Percentiles rank a stretch among this genome's conserved stretches.
These are phyloP conservation scores for Botryotinia calthae DNA, from an alignment of 2,329 filamentous ascomycete genomes.

Conservation along the genomic window DNA sequence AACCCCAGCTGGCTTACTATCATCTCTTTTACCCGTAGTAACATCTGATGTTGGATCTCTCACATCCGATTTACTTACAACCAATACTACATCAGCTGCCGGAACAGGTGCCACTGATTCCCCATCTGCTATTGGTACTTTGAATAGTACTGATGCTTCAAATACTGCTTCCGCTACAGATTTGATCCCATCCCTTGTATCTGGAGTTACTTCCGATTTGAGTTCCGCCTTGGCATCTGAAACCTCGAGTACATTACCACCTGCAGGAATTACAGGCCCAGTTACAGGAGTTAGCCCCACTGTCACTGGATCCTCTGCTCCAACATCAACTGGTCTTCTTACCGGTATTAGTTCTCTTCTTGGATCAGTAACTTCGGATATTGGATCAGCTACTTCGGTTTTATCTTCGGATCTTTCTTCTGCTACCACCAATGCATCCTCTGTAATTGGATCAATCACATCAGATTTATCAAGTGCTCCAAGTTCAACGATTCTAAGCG, in stretches of 20 bases:
- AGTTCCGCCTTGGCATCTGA: background rate
- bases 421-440: background rate
- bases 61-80: slow-evolving; percentile 14
- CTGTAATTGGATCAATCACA: background rate
- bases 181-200: background rate
- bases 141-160: background rate
- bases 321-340: background rate
- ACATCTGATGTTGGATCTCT: background rate
- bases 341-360: slow-evolving; percentile 6
- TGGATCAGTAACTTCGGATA: slow-evolving; percentile 2
- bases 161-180: background rate
- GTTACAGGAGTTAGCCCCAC: background rate
- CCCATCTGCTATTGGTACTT: background rate
- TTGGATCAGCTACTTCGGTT: background rate
- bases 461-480: background rate
- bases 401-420: background rate
- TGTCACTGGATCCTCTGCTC: background rate
- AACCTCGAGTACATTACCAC: slow-evolving; percentile 3
- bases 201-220: slow-evolving; percentile 5
- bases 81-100: background rate
- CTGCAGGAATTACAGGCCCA: slow-evolving; percentile 17
- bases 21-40: background rate
- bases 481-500: background rate
- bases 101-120: background rate
- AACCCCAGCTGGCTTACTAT: background rate